These are phyloP conservation scores for Serendipita sp. DNA, from an alignment of 768 basidiomycete species.

Conservation along the genomic window DNA sequence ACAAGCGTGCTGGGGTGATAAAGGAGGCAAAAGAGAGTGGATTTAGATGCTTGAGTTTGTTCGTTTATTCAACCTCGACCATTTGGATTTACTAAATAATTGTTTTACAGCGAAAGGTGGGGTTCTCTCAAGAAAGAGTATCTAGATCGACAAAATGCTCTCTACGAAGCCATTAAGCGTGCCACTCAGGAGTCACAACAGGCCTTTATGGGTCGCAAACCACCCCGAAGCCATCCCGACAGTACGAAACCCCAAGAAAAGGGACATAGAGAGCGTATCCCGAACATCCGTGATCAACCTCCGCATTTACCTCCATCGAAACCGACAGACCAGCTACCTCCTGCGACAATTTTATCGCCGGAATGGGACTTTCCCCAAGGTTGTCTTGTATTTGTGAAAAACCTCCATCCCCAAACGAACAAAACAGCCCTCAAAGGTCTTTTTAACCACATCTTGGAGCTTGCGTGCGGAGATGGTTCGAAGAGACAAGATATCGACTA, in stretches of 20 bases:
- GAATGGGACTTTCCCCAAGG: conserved; percentile 31
- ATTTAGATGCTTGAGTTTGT: conserved; percentile 28
- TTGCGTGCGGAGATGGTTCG: not conserved
- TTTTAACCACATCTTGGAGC: conserved; percentile 29
- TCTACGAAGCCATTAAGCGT: conserved; percentile 31
- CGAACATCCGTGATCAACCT: not conserved
- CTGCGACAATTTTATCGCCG: not conserved
- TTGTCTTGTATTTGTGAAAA: conserved; percentile 54
- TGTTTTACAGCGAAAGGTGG: conserved; percentile 38
- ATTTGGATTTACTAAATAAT: not conserved
- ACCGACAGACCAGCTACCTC: not conserved
- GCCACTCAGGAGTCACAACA: conserved; percentile 2
- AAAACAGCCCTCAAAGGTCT: conserved; percentile 58
- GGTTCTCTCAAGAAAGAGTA: conserved; percentile 51
- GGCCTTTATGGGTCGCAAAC: not conserved
- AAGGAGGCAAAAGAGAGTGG: conserved; percentile 38
- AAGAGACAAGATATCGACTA: conserved; percentile 39
- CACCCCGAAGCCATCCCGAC: too few species aligned
- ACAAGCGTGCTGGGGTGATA: not conserved
- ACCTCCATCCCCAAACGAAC: conserved; percentile 59
- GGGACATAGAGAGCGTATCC: not conserved
- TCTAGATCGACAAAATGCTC: conserved; percentile 36
- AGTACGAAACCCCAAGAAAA: not conserved
- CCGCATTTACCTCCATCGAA: not conserved
- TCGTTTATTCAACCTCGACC: not conserved